Percentiles rank a stretch among this genome's conserved stretches.
Conservation (phyloP, 2,329 filamentous ascomycete genomes). For the Cytospora schulzeri region DNA sequence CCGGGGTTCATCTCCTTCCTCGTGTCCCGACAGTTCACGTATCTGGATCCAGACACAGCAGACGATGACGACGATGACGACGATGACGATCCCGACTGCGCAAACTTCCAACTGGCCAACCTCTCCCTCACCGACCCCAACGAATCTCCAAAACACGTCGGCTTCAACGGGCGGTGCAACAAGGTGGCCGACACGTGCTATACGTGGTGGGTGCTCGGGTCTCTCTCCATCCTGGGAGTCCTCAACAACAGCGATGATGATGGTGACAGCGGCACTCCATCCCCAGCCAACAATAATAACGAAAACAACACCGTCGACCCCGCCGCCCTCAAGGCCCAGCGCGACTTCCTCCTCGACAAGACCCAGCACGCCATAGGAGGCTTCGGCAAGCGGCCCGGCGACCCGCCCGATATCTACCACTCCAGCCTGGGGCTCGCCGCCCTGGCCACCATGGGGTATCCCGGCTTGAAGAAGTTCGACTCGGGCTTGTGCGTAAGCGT, state of each 20-base stretch:
- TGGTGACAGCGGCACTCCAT: no score
- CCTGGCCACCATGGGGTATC: constrained; percentile 72
- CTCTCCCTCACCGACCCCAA: constrained; percentile 37
- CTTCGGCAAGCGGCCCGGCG: constrained; percentile 72
- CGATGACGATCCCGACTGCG: constrained; percentile 31
- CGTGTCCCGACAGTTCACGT: constrained; percentile 60
- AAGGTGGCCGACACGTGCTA: constrained; percentile 96
- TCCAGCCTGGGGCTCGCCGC: constrained; percentile 85
- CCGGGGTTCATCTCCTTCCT: constrained; percentile 53
- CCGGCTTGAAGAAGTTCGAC: constrained; percentile 71
- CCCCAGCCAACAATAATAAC: neutral
- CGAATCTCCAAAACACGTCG: constrained; percentile 48
- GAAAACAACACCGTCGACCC: constrained; percentile 43
- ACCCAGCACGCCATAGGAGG: constrained; percentile 86
- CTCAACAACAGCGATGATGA: constrained; percentile 46
- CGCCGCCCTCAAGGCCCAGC: constrained; percentile 61
- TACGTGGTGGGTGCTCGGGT: constrained; percentile 83
- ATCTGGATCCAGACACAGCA: constrained; percentile 48
- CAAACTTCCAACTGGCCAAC: constrained; percentile 40
- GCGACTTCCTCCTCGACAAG: constrained; percentile 80
- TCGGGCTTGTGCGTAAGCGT: constrained; percentile 74
- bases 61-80: constrained; percentile 48
- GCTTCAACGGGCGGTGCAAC: constrained; percentile 88
- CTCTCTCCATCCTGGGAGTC: constrained; percentile 47
- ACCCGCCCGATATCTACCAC: constrained; percentile 80